Evolutionary conservation across 352 stramenopile species (phyloP), one percentile per base, ranked within the genome.

Genomic region (Phytophthora sojae): DNA sequence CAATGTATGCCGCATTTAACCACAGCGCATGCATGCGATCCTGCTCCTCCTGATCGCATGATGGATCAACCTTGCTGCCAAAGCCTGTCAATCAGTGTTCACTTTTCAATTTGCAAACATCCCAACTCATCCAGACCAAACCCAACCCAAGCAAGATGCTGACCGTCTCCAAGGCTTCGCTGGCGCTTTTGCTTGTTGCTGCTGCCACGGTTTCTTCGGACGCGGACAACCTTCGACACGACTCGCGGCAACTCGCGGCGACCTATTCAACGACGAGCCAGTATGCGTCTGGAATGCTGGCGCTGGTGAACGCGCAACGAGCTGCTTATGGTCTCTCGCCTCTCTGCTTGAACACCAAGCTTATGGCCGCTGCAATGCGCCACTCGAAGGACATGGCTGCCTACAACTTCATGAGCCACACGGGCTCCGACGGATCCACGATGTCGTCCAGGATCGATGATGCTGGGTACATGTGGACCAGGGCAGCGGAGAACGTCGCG

Each of bases 401-500:
- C 0, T 73, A 83, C 26, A 76, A 82, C 61, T 85, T 68, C 29
- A 82, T 87, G 73, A 71, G 58, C 35, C 81, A 89, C 72, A 80
- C 64, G 0, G 81, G 81, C 8, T 77, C 75, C 0, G 69, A 75
- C 44, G 79, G 79, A 4, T 83, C 77, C 15, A 79, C 71, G 4
- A 81, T 83, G 69, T n/a, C 30, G 1, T 14, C 25, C 21, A 78
- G 82, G 7, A 67, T 87, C 25, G 80, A 55, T n/a, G 67, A 23
- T 8, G 26, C 78, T 19, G 76, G 80, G 3, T 90, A 80, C 64
- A 66, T 75, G 19, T 85, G 81, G 68, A 79, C 59, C 45, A 69
- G 55, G 30, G 57, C 83, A 8, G 81, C 64, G 0, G 81, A 89
- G 56, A 89, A 89, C 54, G 75, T 86, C 2, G 81, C 81, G 4